A percentile compares a stretch with the other conserved stretches of the same genome.
Conservation (phyloP, 177 flowering plant species). For the Vitis hybrid region DNA sequence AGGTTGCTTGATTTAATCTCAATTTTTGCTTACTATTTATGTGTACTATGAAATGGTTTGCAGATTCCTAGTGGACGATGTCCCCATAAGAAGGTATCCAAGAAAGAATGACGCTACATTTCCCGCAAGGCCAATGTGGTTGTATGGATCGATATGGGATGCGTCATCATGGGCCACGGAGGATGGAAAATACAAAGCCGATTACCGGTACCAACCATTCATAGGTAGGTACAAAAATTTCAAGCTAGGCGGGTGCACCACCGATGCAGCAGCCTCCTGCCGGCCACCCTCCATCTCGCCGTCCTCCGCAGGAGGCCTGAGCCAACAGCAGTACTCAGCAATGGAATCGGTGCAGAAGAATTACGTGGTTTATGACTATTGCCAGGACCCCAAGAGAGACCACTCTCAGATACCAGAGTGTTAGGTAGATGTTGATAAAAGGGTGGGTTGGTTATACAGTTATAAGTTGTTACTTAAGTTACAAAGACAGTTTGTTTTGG, state of each 20-base stretch:
- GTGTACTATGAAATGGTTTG: slow-evolving; percentile 28
- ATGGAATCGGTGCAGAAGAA: slow-evolving; percentile 69
- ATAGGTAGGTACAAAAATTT: slow-evolving; percentile 58
- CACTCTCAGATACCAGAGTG: slow-evolving; percentile 75
- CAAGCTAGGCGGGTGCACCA: slow-evolving; percentile 55
- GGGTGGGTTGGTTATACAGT: neutral
- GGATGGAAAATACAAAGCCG: slow-evolving; percentile 71
- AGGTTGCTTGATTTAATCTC: no score
- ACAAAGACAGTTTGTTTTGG: neutral
- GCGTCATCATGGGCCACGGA: slow-evolving; percentile 94
- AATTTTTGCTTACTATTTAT: no score
- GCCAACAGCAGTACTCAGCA: slow-evolving; percentile 49
- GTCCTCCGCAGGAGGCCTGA: slow-evolving; percentile 40
- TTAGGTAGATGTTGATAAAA: slow-evolving; percentile 8
- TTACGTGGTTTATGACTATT: slow-evolving; percentile 71
- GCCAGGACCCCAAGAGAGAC: slow-evolving; percentile 66
- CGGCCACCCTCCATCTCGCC: slow-evolving; percentile 55
- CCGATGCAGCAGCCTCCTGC: slow-evolving; percentile 35
- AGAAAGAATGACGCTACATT: slow-evolving; percentile 61
- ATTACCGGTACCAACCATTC: slow-evolving; percentile 76
- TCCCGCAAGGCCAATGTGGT: slow-evolving; percentile 73
- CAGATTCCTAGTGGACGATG: slow-evolving; percentile 86
- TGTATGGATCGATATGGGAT: slow-evolving; percentile 88
- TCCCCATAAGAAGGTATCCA: slow-evolving; percentile 74
- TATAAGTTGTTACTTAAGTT: neutral